Evolutionary conservation across 768 basidiomycete species (phyloP).

Genomic region (Phylloporus arenicola): DNA sequence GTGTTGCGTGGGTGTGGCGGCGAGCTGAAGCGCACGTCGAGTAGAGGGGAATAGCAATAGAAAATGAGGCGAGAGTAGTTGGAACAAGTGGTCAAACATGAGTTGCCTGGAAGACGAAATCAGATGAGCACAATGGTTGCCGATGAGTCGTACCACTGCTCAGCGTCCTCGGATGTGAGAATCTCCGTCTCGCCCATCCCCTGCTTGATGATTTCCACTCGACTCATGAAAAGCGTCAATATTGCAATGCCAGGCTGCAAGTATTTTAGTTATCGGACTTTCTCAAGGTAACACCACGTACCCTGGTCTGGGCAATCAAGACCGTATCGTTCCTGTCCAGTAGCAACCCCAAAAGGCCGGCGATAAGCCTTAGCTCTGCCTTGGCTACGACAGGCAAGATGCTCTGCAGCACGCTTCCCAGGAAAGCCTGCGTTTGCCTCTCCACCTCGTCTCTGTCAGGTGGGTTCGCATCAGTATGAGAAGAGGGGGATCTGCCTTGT

Average conservation of each 20-base stretch:
- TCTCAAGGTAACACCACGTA: conserved; percentile 33
- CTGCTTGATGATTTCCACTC: conserved; percentile 90
- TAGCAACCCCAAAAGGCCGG: conserved; percentile 79
- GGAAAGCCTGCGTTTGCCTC: conserved; percentile 85
- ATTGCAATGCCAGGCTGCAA: conserved; percentile 84
- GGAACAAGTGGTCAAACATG: conserved; percentile 85
- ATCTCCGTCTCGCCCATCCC: conserved; percentile 53
- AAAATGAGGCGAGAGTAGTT: conserved; percentile 71
- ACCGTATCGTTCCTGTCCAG: conserved; percentile 74
- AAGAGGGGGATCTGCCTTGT: conserved; percentile 16
- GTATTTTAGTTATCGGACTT: neutral
- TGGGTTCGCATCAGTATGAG: conserved; percentile 9
- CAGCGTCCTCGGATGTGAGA: conserved; percentile 67
- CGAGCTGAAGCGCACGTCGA: conserved; percentile 48
- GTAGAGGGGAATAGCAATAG: conserved; percentile 86
- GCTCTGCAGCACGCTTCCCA: conserved; percentile 80
- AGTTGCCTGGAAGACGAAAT: conserved; percentile 54
- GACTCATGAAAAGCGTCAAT: conserved; percentile 84
- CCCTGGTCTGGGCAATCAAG: conserved; percentile 72
- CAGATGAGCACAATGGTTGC: neutral
- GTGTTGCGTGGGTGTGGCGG: conserved; percentile 32
- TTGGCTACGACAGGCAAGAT: conserved; percentile 77
- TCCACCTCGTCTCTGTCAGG: conserved; percentile 66
- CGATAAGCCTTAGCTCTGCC: conserved; percentile 75
- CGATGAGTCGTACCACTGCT: conserved; percentile 57